A percentile compares a stretch with the other conserved stretches of the same genome.
Evolutionary conservation across 495 filamentous ascomycete species (phyloP).

Genomic region (Lepidopterella palustris): DNA sequence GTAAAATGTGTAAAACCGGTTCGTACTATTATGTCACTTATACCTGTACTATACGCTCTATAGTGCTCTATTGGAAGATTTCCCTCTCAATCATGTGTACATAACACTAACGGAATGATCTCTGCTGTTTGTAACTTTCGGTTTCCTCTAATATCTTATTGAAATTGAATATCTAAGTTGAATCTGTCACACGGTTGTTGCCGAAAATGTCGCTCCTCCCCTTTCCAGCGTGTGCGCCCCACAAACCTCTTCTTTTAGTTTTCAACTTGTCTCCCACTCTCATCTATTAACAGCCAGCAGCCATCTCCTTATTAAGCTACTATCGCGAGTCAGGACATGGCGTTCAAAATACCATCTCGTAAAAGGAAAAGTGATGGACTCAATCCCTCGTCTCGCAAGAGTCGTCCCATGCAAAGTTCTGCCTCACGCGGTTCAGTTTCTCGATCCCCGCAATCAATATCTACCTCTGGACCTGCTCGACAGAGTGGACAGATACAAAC

Average conservation of each 20-base stretch:
- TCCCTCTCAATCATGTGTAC: too few relatives aligned
- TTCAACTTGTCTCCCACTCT: too few relatives aligned
- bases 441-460: not conserved
- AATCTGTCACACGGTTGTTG: too few relatives aligned
- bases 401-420: not conserved
- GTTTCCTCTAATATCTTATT: too few relatives aligned
- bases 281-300: not conserved
- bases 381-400: not conserved
- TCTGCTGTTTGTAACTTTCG: too few relatives aligned
- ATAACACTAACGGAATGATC: too few relatives aligned
- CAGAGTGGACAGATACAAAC: not conserved
- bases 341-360: not conserved
- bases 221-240: too few relatives aligned
- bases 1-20: not conserved
- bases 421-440: slow-evolving; percentile 2
- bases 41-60: too few relatives aligned
- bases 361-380: not conserved
- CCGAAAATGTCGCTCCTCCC: too few relatives aligned
- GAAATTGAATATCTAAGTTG: too few relatives aligned
- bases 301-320: not conserved
- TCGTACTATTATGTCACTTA: not conserved
- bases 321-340: not conserved
- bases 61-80: too few relatives aligned
- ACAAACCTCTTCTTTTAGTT: too few relatives aligned
- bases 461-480: not conserved